Base-by-base conservation (phyloP, 225 moss, liverwort and hornwort genomes). In the Sphagnum contortum region DNA sequence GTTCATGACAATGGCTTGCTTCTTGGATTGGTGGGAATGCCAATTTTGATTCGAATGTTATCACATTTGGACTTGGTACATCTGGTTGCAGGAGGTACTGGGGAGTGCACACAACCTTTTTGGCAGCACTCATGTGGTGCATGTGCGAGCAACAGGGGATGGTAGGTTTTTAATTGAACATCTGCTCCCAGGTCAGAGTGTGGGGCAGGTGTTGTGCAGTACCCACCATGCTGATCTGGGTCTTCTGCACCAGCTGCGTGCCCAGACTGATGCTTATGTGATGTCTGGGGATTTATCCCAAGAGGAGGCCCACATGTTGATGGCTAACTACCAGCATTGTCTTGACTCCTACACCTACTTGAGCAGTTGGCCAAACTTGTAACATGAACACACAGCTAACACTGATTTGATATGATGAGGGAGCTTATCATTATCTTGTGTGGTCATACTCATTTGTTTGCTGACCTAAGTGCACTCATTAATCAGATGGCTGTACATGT, bases 51-150 rank as follows among this genome's bases (percentile, higher is more conserved):
- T 29, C 0, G 29, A 29, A 29, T 29, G 29, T 29, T 29, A 29
- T 29, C 0, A 29, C 29, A 29, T 29, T 29, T 29, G 29, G 29
- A 63, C 54, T 10, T 57, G 57, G 44, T 56, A 9, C 7, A 50
- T 5, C 46, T 9, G 64, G 50, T 44, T 76, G 60, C 81, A 91
- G 89, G 92, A 93, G 70, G 83, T 74, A 65, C 66, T 93, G 50
- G 92, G 90, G 66, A 90, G 90, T 62, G 81, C 85, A 9, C 92
- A 93, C 77, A 93, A 93, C 67, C 64, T 90, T 46, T 93, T 93
- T 74, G 92, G 92, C 44, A 76, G 75, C 62, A 83, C 88, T 50
- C 88, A 93, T 73, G 77, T 90, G 54, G 80, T 68, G 55, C 69
- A 86, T 71, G 67, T 80, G 70, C 77, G 77, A 69, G 70, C 75